Percentiles rank a stretch among this genome's conserved stretches.
Conservation (phyloP, 352 stramenopile genomes). For the Globisporangium nodosum region DNA sequence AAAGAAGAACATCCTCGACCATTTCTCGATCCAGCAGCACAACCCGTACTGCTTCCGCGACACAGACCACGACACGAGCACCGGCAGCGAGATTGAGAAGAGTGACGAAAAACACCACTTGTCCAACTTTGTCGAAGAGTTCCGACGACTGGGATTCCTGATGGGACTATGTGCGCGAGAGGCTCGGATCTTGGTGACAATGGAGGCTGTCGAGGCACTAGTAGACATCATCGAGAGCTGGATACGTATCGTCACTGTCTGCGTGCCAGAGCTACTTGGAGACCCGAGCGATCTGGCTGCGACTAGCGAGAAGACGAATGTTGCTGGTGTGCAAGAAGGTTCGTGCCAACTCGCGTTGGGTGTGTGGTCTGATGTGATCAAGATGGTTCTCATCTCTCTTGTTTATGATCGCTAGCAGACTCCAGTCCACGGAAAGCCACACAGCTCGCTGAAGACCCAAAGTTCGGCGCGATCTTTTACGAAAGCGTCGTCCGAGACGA, state of each 20-base stretch:
- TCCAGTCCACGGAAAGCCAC: conserved; percentile 57
- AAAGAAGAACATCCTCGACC: conserved; percentile 69
- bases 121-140: conserved; percentile 42
- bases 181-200: conserved; percentile 51
- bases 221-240: conserved; percentile 65
- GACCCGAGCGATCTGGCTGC: neutral
- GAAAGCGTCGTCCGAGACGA: conserved; percentile 24
- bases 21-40: conserved; percentile 63
- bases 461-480: conserved; percentile 59
- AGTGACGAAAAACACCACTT: conserved; percentile 9
- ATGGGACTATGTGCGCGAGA: conserved; percentile 52
- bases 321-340: neutral
- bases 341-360: neutral
- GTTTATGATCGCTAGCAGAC: conserved; percentile 3
- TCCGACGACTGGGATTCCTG: conserved; percentile 44
- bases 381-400: neutral
- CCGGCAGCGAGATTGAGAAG: conserved; percentile 12
- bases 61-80: conserved; percentile 21
- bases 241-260: conserved; percentile 38
- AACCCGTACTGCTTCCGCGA: conserved; percentile 74
- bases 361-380: neutral
- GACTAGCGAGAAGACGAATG: neutral
- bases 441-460: conserved; percentile 62
- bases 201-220: conserved; percentile 52
- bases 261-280: conserved; percentile 38